These are phyloP conservation scores for Rhododendron simsii DNA, from an alignment of 148 eudicot species.

Conservation along the genomic window DNA sequence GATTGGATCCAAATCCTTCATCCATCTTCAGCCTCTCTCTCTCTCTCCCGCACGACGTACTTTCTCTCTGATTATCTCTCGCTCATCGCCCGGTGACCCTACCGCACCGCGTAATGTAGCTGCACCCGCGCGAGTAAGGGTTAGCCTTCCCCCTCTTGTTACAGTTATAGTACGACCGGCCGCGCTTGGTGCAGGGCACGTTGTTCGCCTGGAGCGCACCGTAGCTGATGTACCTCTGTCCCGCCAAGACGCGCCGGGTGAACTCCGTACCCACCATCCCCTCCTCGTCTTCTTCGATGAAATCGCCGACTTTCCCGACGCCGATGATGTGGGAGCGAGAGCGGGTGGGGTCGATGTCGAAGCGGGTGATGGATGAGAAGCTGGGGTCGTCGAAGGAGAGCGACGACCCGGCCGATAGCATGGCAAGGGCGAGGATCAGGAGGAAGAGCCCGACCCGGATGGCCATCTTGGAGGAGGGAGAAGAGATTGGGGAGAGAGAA, in stretches of 20 bases:
- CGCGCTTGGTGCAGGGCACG: conserved; percentile 12
- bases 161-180: conserved; percentile 18
- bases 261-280: conserved; percentile 15
- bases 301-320: background rate
- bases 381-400: background rate
- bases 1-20: background rate
- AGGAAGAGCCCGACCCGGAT: background rate
- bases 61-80: background rate
- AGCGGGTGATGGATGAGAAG: background rate
- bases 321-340: background rate
- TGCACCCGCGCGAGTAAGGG: conserved; percentile 22
- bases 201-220: conserved; percentile 1
- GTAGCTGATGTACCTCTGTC: conserved; percentile 14
- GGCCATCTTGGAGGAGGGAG: background rate
- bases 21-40: background rate
- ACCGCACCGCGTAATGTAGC: background rate
- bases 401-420: background rate
- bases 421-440: conserved; percentile 1
- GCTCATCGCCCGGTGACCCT: background rate
- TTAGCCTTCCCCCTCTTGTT: conserved; percentile 10
- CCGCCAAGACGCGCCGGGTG: conserved; percentile 7
- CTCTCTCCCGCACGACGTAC: background rate
- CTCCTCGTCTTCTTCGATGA: conserved; percentile 14
- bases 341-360: background rate
- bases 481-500: background rate